phyloP scores from a whole-genome alignment of 768 basidiomycete genomes.

The Xerocomellus chrysenteron region DNA sequence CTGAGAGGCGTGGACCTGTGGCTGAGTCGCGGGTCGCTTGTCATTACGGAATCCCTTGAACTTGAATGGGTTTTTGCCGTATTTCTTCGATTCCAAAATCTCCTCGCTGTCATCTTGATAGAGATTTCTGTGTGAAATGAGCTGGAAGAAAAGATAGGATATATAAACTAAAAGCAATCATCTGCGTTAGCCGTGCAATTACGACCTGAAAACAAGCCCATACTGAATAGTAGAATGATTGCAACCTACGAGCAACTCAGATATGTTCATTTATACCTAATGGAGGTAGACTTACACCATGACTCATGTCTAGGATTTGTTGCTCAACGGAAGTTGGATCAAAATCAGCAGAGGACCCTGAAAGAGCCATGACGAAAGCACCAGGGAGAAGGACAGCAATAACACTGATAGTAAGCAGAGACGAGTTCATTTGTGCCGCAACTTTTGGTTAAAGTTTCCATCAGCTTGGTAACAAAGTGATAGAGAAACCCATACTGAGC shows the following conservation, averaged over 20 bases:
- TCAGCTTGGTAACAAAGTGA: not conserved
- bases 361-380: constrained; percentile 67
- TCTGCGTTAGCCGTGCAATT: not conserved
- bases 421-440: constrained; percentile 70
- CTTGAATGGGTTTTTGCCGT: constrained; percentile 41
- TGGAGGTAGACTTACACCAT: constrained; percentile 49
- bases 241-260: constrained; percentile 49
- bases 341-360: constrained; percentile 8
- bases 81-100: constrained; percentile 40
- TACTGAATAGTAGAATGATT: constrained; percentile 71
- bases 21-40: constrained; percentile 1
- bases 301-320: constrained; percentile 69
- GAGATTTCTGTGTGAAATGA: constrained; percentile 73
- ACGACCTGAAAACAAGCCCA: constrained; percentile 19
- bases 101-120: constrained; percentile 49
- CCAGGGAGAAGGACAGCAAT: constrained; percentile 73
- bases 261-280: not conserved
- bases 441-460: constrained; percentile 36
- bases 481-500: constrained; percentile 45
- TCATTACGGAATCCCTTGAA: constrained; percentile 11
- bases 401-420: constrained; percentile 73
- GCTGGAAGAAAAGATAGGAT: constrained; percentile 72
- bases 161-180: constrained; percentile 52
- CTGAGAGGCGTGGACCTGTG: not conserved
- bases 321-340: constrained; percentile 34